phyloP scores from a whole-genome alignment of 768 basidiomycete genomes.

The Sporobolomyces pararoseus region DNA sequence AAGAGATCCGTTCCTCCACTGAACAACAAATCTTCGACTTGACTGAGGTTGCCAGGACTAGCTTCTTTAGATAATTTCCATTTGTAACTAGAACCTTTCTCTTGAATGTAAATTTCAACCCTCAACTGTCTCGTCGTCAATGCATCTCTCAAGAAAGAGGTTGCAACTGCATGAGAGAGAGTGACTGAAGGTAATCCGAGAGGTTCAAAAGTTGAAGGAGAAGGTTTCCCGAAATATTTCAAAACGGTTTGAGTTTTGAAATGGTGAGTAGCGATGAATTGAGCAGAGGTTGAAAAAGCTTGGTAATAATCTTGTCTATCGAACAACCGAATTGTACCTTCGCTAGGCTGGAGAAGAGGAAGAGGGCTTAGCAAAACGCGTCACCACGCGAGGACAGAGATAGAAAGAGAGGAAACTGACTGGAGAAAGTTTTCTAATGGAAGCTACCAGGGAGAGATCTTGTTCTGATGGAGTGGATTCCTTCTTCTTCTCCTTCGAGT shows the following conservation, averaged over 20 bases:
- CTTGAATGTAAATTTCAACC: constrained; percentile 80
- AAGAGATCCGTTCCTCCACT: constrained; percentile 65
- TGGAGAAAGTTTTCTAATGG: constrained; percentile 15
- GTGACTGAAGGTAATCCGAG: constrained; percentile 63
- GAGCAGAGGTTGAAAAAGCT: constrained; percentile 82
- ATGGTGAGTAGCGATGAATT: constrained; percentile 64
- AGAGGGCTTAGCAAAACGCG: constrained; percentile 2
- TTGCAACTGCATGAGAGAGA: constrained; percentile 70
- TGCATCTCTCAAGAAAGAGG: constrained; percentile 78
- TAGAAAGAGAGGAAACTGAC: not conserved
- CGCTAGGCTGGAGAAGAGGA: constrained; percentile 46
- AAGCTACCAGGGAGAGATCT: constrained; percentile 9
- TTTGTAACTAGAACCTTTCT: constrained; percentile 57
- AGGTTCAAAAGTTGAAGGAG: constrained; percentile 30
- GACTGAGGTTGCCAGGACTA: constrained; percentile 67
- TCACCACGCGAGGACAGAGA: constrained; percentile 12
- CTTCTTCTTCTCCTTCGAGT: constrained; percentile 22
- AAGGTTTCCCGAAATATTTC: constrained; percentile 68
- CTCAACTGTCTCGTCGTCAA: constrained; percentile 83
- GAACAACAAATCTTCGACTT: constrained; percentile 79
- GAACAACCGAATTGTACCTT: constrained; percentile 82
- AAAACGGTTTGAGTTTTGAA: constrained; percentile 78
- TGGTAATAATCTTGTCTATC: constrained; percentile 75
- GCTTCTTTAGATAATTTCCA: constrained; percentile 82
- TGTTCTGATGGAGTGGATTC: not conserved